Base-by-base conservation (phyloP, 1,284 basidiomycete species). In the Ustilago xerochloae region DNA sequence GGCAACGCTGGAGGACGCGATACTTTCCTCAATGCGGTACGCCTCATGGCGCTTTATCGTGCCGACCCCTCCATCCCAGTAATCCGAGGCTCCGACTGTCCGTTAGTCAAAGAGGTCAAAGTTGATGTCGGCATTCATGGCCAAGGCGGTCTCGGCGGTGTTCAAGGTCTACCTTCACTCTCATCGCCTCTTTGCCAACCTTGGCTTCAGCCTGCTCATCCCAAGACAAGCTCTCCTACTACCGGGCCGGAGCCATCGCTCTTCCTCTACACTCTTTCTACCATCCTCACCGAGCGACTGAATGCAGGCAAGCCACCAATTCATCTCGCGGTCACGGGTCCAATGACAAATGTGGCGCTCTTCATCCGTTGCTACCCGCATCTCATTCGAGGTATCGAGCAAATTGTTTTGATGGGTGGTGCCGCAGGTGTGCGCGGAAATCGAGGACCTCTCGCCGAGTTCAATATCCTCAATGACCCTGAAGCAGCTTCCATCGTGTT, bases 201-300 rank as follows among this genome's bases (percentile, higher is more conserved):
- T 13, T 71, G 67, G 67, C 63, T 71, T 16, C 51, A 66, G 1
- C 67, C 67, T 30, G 39, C 55, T 10, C 46, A 61, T 6, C 62
- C 63, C 2, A 65, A 48, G 36, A 66, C 63, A 18, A 75, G 67
- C 67, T 66, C 72, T 3, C 68, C 73, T 0, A 64, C 65, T 6
- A 65, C 65, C 4, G 58, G 63, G 5, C 66, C 65, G 13, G 66
- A 73, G 32, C 75, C 75, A 18, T 62, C 63, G n/a, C 59, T 66
- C 30, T 72, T 72, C n/a, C 63, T 76, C n/a, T 59, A 70, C 50
- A 63, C 70, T n/a, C 70, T 77, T 38, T 62, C 75, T 1, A 63
- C 55, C n/a, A 87, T 88, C 3, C 85, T 93, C 55, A 87, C 85
- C 12, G 48, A 69, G 5, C 63, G 83, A 0, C 63, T 72, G 36